Conservation (phyloP, 2,329 filamentous ascomycete genomes). For the Xylariaceae sp. region DNA sequence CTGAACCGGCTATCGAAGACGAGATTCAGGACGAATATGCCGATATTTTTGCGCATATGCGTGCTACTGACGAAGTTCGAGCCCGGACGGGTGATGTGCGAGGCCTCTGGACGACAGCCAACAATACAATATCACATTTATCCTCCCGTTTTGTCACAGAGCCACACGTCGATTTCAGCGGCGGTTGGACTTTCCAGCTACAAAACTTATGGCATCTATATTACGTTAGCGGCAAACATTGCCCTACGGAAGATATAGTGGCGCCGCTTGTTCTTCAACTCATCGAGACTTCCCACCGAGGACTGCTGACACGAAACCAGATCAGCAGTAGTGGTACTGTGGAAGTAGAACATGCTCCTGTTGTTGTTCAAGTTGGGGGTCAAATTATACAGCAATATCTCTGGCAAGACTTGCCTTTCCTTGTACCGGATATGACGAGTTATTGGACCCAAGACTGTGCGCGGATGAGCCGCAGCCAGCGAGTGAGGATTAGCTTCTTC, state of each 20-base stretch:
- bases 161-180: conserved; percentile 31
- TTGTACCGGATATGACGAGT: conserved; percentile 31
- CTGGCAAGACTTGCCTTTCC: conserved; percentile 32
- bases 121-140: conserved; percentile 30
- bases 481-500: conserved; percentile 29
- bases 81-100: conserved; percentile 29
- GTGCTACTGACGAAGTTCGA: conserved; percentile 27
- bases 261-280: conserved; percentile 30
- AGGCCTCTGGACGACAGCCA: conserved; percentile 30
- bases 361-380: conserved; percentile 24
- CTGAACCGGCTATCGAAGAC: conserved; percentile 19
- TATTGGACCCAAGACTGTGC: conserved; percentile 34
- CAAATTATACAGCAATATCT: conserved; percentile 27
- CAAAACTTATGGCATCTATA: conserved; percentile 35
- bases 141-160: conserved; percentile 34
- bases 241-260: conserved; percentile 17
- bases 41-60: conserved; percentile 32
- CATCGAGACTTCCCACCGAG: conserved; percentile 31
- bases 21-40: conserved; percentile 27
- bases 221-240: conserved; percentile 31
- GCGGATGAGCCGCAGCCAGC: conserved; percentile 32
- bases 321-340: conserved; percentile 16
- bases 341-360: conserved; percentile 26
- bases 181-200: conserved; percentile 31
- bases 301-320: conserved; percentile 25